These are phyloP conservation scores for Salvia rosmarinus DNA, from an alignment of 257 asterid species.

Conservation along the genomic window DNA sequence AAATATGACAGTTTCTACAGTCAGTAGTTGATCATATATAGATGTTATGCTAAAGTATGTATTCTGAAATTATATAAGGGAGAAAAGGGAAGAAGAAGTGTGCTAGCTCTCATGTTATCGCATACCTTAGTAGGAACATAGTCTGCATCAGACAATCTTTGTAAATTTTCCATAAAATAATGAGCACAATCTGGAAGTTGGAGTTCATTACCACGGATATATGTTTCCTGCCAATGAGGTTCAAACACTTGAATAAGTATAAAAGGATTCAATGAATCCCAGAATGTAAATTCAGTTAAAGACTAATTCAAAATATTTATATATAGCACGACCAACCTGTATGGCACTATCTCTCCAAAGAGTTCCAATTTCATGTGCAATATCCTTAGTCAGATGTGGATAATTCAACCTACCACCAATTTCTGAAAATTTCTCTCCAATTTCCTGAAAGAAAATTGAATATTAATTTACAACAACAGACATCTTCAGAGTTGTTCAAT, in stretches of 20 bases:
- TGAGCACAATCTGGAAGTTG: slow-evolving; percentile 96
- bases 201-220: slow-evolving; percentile 81
- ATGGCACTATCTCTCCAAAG: slow-evolving; percentile 93
- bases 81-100: neutral
- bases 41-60: neutral
- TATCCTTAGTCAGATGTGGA: slow-evolving; percentile 73
- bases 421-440: slow-evolving; percentile 84
- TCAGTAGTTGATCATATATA: neutral
- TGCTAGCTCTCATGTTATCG: slow-evolving; percentile 11
- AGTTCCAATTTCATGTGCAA: slow-evolving; percentile 72
- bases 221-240: slow-evolving; percentile 68
- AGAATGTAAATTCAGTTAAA: slow-evolving; percentile 17
- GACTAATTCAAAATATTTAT: slow-evolving; percentile 20
- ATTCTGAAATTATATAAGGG: slow-evolving; percentile 11
- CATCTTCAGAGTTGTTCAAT: slow-evolving; percentile 12
- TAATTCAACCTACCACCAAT: slow-evolving; percentile 84
- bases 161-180: slow-evolving; percentile 91
- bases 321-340: slow-evolving; percentile 57
- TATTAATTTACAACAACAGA: slow-evolving; percentile 12
- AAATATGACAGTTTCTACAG: neutral
- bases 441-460: slow-evolving; percentile 54
- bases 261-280: neutral
- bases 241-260: slow-evolving; percentile 32
- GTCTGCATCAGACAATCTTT: slow-evolving; percentile 69
- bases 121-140: slow-evolving; percentile 93